phyloP scores from a whole-genome alignment of 2,329 filamentous ascomycete species.

The Passalora sequoiae region DNA sequence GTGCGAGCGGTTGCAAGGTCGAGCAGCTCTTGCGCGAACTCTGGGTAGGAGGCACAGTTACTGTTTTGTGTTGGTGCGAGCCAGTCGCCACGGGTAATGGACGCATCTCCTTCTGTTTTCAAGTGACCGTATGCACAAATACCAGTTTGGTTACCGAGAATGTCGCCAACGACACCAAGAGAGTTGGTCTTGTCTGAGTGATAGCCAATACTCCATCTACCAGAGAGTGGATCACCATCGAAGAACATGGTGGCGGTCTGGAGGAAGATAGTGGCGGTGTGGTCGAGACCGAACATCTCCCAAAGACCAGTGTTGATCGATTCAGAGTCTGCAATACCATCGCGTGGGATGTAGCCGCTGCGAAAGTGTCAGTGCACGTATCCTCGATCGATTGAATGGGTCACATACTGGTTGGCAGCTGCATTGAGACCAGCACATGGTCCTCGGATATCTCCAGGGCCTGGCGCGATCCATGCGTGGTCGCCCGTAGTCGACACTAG shows the following conservation, averaged over 20 bases:
- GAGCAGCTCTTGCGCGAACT: conserved; percentile 23
- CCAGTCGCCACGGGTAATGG: conserved; percentile 28
- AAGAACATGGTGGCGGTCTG: conserved; percentile 25
- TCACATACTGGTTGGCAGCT: conserved; percentile 25
- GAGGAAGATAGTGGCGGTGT: conserved; percentile 23
- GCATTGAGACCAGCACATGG: conserved; percentile 26
- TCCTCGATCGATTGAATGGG: background rate
- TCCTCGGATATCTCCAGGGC: conserved; percentile 23
- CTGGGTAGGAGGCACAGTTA: conserved; percentile 25
- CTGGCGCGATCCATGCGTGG: conserved; percentile 22
- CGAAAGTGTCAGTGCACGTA: background rate
- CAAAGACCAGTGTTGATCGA: conserved; percentile 23
- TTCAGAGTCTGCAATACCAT: conserved; percentile 17
- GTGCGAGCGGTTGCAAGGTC: conserved; percentile 21
- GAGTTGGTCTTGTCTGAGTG: conserved; percentile 21
- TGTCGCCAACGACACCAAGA: conserved; percentile 19
- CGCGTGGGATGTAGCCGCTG: conserved; percentile 21
- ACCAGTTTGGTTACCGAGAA: conserved; percentile 25
- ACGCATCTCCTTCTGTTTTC: conserved; percentile 22
- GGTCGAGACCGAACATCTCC: conserved; percentile 21
- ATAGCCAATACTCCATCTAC: conserved; percentile 20
- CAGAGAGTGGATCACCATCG: conserved; percentile 21
- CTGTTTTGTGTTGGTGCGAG: conserved; percentile 24
- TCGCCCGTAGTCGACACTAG: conserved; percentile 26
- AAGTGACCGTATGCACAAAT: conserved; percentile 27